Evolutionary conservation across 306 rosid genomes (phyloP), one percentile per base, ranked within the genome.

Genomic region (Ziziphus jujuba): DNA sequence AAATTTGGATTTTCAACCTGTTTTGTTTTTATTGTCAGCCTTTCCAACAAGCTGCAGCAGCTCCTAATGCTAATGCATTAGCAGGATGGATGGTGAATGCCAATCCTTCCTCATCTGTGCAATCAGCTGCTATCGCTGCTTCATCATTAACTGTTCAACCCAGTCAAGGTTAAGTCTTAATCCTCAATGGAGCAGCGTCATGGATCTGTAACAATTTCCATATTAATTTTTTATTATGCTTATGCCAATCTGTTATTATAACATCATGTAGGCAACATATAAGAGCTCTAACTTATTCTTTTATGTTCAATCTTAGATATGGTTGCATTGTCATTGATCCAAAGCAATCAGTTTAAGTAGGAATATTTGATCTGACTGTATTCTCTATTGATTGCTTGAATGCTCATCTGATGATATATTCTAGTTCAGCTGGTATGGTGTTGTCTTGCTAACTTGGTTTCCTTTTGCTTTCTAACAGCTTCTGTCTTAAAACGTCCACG

Each of bases 401-500:
- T 47, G 35, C 50, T 58, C 51, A 50, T 5, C 20, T 31, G 56
- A 44, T 16, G 33, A 50, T 21, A 50, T 20, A 47, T 24, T 65
- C 38, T 47, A 5, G 33, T 28, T 40, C 31, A 38, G 23, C 47
- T 28, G 38, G 53, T 50, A 44, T 58, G 35, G 49, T 45, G 33
- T 22, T 58, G 9, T 54, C 25, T 56, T 60, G 56, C 62, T 78
- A 60, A 72, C 52, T 4, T 47, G 50, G 24, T 53, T 51, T 44
- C 58, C 62, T 47, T 43, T 54, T 38, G 3, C 47, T 61, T 53
- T 61, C 51, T 55, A 63, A 77, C 61, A 87, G 92, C 77, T 63
- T 57, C 89, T 21, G n/a, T 67, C 50, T 52, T 82, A 82, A 84
- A 80, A 82, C 87, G 81, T 75, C 40, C 89, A 58, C 79, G 85